Percentiles rank a stretch among this genome's conserved stretches.
Evolutionary conservation across 1,284 basidiomycete species (phyloP).

Genomic region (Moniliella sp.): DNA sequence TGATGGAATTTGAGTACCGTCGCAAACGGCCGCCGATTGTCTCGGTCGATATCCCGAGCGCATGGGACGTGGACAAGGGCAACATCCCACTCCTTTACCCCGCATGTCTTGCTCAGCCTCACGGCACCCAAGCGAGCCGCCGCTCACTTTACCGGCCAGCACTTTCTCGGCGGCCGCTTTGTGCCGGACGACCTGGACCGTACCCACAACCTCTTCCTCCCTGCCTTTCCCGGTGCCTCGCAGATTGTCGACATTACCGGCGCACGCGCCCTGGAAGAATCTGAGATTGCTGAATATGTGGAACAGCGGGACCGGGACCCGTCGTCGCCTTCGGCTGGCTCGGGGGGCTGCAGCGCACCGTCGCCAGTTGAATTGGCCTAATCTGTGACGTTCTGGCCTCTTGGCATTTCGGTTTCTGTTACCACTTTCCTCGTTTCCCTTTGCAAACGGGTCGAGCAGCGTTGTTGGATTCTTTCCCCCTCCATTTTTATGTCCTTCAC

Average conservation of each 20-base stretch:
- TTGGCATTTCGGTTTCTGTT: no score
- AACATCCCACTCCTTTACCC: constrained; percentile 41
- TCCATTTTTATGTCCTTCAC: no score
- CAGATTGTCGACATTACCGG: constrained; percentile 30
- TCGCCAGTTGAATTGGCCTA: no score
- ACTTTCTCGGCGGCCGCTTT: constrained; percentile 82
- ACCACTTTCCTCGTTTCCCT: no score
- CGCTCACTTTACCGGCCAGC: constrained; percentile 50
- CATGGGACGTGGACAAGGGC: constrained; percentile 76
- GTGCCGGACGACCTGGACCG: constrained; percentile 37
- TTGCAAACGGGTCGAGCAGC: no score
- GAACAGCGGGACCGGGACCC: no score
- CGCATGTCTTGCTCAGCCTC: constrained; percentile 64
- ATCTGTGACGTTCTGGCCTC: no score
- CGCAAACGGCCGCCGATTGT: constrained; percentile 15
- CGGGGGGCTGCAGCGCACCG: no score
- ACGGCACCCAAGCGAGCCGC: constrained; percentile 84
- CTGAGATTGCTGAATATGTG: no score
- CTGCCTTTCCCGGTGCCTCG: constrained; percentile 7
- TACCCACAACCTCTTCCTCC: constrained; percentile 14
- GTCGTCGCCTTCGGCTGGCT: no score
- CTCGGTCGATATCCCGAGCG: constrained; percentile 73
- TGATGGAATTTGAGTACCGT: constrained; percentile 17
- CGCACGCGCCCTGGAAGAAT: constrained; percentile 3
- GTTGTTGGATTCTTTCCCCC: no score